phyloP scores from a whole-genome alignment of 345 rosid genomes.

The Clausena lansium region DNA sequence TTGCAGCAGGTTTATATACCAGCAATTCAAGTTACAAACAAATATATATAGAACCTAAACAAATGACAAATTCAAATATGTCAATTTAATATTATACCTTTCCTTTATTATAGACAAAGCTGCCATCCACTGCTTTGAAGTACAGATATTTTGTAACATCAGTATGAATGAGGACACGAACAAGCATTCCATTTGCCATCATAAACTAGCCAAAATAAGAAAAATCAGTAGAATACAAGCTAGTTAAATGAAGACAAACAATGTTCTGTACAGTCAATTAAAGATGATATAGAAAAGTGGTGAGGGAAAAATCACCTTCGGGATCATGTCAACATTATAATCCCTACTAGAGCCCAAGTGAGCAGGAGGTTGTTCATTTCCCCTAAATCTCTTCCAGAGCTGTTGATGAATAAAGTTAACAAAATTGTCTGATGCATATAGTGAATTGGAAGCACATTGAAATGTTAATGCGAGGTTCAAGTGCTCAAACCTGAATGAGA shows the following conservation, averaged over 20 bases:
- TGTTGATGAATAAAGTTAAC: constrained; percentile 27
- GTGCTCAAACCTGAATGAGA: constrained; percentile 72
- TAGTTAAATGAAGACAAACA: neutral
- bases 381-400: constrained; percentile 97
- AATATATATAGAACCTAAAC: neutral
- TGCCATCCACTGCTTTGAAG: constrained; percentile 98
- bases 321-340: constrained; percentile 97
- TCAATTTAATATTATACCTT: constrained; percentile 53
- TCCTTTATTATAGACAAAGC: constrained; percentile 86
- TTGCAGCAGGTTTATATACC: neutral
- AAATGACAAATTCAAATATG: neutral
- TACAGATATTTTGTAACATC: constrained; percentile 88
- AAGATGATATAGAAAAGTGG: neutral
- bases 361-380: constrained; percentile 84
- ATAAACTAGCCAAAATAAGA: constrained; percentile 57
- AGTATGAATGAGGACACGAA: constrained; percentile 94
- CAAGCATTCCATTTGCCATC: constrained; percentile 99
- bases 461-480: neutral
- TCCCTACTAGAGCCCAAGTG: constrained; percentile 94
- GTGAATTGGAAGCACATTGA: neutral
- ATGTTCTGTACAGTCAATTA: neutral
- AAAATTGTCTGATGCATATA: constrained; percentile 3
- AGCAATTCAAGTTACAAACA: neutral
- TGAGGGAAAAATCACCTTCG: constrained; percentile 57
- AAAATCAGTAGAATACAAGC: neutral